Percentiles rank a stretch among this genome's conserved stretches.
These are phyloP conservation scores for Atkinsonella hypoxylon DNA, from an alignment of 2,329 filamentous ascomycete species.

Conservation along the genomic window DNA sequence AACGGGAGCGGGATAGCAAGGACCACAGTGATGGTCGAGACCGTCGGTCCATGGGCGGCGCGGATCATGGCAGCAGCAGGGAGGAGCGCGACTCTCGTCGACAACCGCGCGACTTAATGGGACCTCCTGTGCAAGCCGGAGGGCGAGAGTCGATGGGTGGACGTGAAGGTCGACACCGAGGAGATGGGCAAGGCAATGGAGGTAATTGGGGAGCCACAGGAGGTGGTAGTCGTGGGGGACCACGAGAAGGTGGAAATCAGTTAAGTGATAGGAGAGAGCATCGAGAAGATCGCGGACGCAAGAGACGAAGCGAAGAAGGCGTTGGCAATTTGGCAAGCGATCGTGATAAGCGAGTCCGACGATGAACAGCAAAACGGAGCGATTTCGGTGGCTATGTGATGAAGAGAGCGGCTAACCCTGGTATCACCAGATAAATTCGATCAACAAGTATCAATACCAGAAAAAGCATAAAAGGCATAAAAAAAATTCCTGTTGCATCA, in stretches of 20 bases:
- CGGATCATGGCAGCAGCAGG: conserved; percentile 14
- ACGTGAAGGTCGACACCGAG: conserved; percentile 22
- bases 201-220: conserved; percentile 11
- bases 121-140: conserved; percentile 15
- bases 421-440: not conserved
- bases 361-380: conserved; percentile 19
- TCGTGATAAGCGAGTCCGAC: conserved; percentile 42
- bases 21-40: conserved; percentile 34
- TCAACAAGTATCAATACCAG: not conserved
- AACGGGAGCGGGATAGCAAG: conserved; percentile 36
- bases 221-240: conserved; percentile 17
- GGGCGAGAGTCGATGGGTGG: conserved; percentile 20
- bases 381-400: not conserved
- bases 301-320: conserved; percentile 36
- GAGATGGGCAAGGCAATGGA: conserved; percentile 12
- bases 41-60: conserved; percentile 24
- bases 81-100: conserved; percentile 25
- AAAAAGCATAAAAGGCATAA: not conserved
- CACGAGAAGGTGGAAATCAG: conserved; percentile 20
- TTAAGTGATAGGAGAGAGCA: conserved; percentile 21
- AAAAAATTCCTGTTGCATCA: not conserved
- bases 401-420: not conserved
- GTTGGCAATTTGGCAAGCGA: conserved; percentile 26
- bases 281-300: conserved; percentile 25
- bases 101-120: conserved; percentile 18